Percentiles rank a stretch among this genome's conserved stretches.
Conservation (phyloP, 805 yeast genomes). For the Yamadazyma tumulicola region DNA sequence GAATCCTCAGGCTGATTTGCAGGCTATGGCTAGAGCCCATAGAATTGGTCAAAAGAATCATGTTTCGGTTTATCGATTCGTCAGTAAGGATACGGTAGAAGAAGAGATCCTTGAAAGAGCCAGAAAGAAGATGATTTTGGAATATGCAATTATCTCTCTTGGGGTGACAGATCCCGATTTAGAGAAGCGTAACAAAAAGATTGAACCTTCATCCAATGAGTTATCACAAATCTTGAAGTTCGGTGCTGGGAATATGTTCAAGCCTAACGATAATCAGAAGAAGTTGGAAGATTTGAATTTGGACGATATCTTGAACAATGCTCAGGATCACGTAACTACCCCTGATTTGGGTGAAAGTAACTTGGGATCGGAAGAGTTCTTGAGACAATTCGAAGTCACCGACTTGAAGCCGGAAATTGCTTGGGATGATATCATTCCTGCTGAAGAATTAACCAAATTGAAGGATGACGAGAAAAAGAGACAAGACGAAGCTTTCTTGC, state of each 20-base stretch:
- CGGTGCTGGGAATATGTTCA: slow-evolving; percentile 98
- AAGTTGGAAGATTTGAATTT: slow-evolving; percentile 91
- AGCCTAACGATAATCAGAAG: slow-evolving; percentile 91
- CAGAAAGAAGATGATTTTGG: slow-evolving; percentile 95
- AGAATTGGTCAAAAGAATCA: slow-evolving; percentile 99
- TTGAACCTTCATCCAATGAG: slow-evolving; percentile 81
- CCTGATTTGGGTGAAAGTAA: slow-evolving; percentile 98
- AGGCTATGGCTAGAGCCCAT: slow-evolving; percentile 99
- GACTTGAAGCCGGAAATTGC: slow-evolving; percentile 97
- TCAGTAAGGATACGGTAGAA: slow-evolving; percentile 97
- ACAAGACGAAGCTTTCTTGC: slow-evolving; percentile 79
- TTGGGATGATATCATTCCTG: slow-evolving; percentile 99
- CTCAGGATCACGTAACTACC: slow-evolving; percentile 94
- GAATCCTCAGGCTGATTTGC: slow-evolving; percentile 99
- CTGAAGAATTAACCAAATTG: slow-evolving; percentile 80
- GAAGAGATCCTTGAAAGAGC: slow-evolving; percentile 97
- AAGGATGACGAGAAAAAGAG: slow-evolving; percentile 89
- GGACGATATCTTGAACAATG: slow-evolving; percentile 94
- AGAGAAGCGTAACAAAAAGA: slow-evolving; percentile 35
- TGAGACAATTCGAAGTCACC: slow-evolving; percentile 96
- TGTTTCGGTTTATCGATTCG: slow-evolving; percentile 95
- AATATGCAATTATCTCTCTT: slow-evolving; percentile 92
- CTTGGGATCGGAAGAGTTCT: slow-evolving; percentile 95
- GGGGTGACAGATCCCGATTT: slow-evolving; percentile 83
- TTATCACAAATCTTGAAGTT: slow-evolving; percentile 90